Conservation (phyloP, 2,329 filamentous ascomycete genomes). For the Conoideocrella luteorostrata region DNA sequence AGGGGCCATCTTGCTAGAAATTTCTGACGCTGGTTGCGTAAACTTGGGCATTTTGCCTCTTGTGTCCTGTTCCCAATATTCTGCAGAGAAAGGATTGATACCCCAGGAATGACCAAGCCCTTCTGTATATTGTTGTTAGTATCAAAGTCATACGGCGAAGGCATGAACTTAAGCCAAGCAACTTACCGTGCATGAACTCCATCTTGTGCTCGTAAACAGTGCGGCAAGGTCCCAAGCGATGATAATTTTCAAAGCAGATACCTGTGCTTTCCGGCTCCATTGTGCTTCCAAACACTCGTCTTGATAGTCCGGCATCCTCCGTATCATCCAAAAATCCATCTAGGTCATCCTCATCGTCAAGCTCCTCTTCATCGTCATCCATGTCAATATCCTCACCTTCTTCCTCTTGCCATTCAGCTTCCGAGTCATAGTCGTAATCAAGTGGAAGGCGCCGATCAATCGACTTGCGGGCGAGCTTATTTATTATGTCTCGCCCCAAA, state of each 20-base stretch:
- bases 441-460: constrained; percentile 51
- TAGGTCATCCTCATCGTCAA: constrained; percentile 76
- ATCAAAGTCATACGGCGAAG: background rate
- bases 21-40: constrained; percentile 10
- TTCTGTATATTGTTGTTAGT: constrained; percentile 24
- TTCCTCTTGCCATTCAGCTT: constrained; percentile 79
- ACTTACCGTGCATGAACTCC: constrained; percentile 67
- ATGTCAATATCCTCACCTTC: constrained; percentile 63
- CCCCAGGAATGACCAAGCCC: constrained; percentile 40
- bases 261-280: constrained; percentile 74
- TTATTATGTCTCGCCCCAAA: constrained; percentile 39
- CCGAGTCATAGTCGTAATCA: constrained; percentile 80
- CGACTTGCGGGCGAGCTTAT: constrained; percentile 48
- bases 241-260: constrained; percentile 70
- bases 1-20: constrained; percentile 23
- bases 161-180: constrained; percentile 9
- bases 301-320: constrained; percentile 55
- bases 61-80: constrained; percentile 62
- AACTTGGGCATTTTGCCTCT: constrained; percentile 20
- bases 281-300: constrained; percentile 57
- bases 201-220: constrained; percentile 59
- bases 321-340: constrained; percentile 86
- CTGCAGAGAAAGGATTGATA: constrained; percentile 79
- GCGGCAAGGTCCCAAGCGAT: constrained; percentile 39
- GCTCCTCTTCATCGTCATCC: constrained; percentile 63